phyloP scores from a whole-genome alignment of 352 stramenopile genomes.

The Pythium angustatum region DNA sequence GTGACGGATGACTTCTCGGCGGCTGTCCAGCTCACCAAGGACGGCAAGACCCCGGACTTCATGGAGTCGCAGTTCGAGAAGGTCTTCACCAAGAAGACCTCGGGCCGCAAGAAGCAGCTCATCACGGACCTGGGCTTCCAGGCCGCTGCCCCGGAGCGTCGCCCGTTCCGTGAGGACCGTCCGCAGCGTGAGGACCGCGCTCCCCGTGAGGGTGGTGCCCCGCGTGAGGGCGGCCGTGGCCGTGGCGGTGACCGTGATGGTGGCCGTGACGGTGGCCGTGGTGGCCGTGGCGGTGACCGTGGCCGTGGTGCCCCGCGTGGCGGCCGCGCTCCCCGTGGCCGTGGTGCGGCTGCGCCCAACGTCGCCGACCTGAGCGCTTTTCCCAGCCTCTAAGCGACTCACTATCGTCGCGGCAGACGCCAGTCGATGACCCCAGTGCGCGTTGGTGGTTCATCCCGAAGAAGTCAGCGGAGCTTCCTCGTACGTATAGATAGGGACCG shows the following conservation, averaged over 20 bases:
- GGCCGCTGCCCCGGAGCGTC: constrained; percentile 65
- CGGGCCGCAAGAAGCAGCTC: constrained; percentile 92
- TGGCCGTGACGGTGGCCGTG: constrained; percentile 33
- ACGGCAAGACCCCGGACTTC: constrained; percentile 88
- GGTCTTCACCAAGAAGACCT: constrained; percentile 96
- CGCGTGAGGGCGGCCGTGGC: constrained; percentile 32
- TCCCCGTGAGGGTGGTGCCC: not conserved
- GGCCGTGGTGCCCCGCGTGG: constrained; percentile 16
- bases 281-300: constrained; percentile 21
- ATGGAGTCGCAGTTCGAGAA: constrained; percentile 90
- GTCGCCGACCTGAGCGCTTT: constrained; percentile 85
- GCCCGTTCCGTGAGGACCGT: constrained; percentile 57
- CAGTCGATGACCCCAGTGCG: constrained; percentile 46
- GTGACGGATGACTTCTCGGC: constrained; percentile 90
- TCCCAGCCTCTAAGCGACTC: constrained; percentile 72
- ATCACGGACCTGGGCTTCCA: constrained; percentile 87
- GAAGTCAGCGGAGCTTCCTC: constrained; percentile 39
- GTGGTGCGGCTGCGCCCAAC: constrained; percentile 54
- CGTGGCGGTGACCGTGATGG: constrained; percentile 35
- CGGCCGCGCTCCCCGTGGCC: constrained; percentile 36
- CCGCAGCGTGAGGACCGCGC: constrained; percentile 38
- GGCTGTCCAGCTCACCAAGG: constrained; percentile 75
- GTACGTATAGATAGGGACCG: constrained; percentile 61
- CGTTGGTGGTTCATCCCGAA: constrained; percentile 33
- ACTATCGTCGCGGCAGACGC: constrained; percentile 29